Percentiles rank a stretch among this genome's conserved stretches.
These are phyloP conservation scores for Taiozyma onychis DNA, from an alignment of 1,139 yeast genomes.

Conservation along the genomic window DNA sequence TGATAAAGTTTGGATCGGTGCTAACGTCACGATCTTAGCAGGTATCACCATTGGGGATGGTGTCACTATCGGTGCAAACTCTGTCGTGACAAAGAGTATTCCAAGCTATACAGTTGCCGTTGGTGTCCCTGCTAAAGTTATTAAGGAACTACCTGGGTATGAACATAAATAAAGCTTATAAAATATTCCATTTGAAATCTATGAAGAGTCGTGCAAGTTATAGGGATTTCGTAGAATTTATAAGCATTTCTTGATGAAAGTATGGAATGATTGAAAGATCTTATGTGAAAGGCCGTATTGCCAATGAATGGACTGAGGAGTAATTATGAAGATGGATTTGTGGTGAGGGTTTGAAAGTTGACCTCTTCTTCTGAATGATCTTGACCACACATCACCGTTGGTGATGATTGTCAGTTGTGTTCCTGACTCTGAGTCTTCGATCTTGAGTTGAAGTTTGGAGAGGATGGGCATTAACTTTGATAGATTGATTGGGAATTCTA, in stretches of 20 bases:
- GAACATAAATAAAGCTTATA: conserved; percentile 1
- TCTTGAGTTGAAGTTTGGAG: too few relatives aligned
- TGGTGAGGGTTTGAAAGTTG: conserved; percentile 3
- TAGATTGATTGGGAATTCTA: conserved; percentile 13
- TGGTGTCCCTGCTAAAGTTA: conserved; percentile 54
- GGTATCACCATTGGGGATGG: conserved; percentile 64
- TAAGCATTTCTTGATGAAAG: conserved; percentile 5
- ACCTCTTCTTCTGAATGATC: conserved; percentile 25
- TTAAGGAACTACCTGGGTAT: conserved; percentile 24
- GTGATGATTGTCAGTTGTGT: conserved; percentile 2
- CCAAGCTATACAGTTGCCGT: conserved; percentile 48
- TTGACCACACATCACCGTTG: conserved; percentile 30
- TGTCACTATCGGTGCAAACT: conserved; percentile 60
- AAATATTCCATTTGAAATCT: not conserved
- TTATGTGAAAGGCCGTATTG: conserved; percentile 10
- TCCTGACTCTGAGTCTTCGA: not conserved
- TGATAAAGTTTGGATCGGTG: conserved; percentile 62
- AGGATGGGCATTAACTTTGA: not conserved
- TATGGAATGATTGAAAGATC: conserved; percentile 20
- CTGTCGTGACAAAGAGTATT: conserved; percentile 52
- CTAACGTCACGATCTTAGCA: conserved; percentile 47
- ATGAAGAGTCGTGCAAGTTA: too few relatives aligned
- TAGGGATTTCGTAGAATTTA: not conserved
- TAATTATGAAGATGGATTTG: conserved; percentile 11
- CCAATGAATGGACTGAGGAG: conserved; percentile 11